Percentiles rank a stretch among this genome's conserved stretches.
Evolutionary conservation across 1,284 basidiomycete species (phyloP).

Genomic region (Boletellus deceptivus): DNA sequence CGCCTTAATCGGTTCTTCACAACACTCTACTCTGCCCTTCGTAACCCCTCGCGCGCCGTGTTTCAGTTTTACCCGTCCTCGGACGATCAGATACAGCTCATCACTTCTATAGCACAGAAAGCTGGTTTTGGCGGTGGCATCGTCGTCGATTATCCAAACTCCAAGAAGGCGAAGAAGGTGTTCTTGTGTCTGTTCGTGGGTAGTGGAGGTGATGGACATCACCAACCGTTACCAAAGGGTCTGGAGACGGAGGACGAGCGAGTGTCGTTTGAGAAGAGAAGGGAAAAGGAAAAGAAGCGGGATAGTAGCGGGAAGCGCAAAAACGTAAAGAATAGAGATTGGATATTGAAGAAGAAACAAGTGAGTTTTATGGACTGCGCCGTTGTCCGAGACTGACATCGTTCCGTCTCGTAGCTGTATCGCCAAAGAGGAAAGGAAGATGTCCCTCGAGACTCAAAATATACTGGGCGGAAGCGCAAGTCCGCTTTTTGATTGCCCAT

Average conservation of each 20-base stretch:
- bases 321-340: conserved; percentile 65
- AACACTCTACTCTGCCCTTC: conserved; percentile 88
- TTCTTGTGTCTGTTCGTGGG: conserved; percentile 90
- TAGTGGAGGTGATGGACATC: conserved; percentile 53
- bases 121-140: conserved; percentile 97
- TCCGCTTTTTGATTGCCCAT: conserved; percentile 52
- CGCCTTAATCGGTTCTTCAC: conserved; percentile 95
- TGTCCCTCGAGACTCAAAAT: conserved; percentile 80
- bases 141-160: conserved; percentile 97
- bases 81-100: conserved; percentile 94
- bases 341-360: conserved; percentile 86
- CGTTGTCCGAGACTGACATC: background rate
- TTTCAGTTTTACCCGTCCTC: conserved; percentile 96
- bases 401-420: conserved; percentile 54
- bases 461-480: conserved; percentile 73
- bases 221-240: conserved; percentile 68
- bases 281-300: conserved; percentile 56
- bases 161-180: conserved; percentile 90
- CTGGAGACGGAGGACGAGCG: conserved; percentile 63
- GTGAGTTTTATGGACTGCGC: conserved; percentile 36
- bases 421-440: conserved; percentile 78
- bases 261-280: conserved; percentile 66
- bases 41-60: conserved; percentile 90
- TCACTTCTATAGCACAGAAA: conserved; percentile 89
- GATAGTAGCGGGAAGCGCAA: conserved; percentile 64